A percentile compares a stretch with the other conserved stretches of the same genome.
These are phyloP conservation scores for Tulasnella sp. DNA, from an alignment of 768 basidiomycete species.

Conservation along the genomic window DNA sequence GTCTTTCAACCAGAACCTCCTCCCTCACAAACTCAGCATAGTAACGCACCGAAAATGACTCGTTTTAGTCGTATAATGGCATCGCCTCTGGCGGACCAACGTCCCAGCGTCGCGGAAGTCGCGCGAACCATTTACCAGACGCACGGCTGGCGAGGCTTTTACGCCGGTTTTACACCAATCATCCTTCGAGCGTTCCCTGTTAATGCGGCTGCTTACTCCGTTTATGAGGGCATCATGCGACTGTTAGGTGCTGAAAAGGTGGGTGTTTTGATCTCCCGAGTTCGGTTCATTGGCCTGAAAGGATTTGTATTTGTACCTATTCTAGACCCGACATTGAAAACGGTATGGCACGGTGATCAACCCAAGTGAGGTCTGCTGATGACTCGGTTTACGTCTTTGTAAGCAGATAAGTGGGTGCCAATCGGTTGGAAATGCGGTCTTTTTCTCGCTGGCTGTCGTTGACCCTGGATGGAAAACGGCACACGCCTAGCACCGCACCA, in stretches of 20 bases:
- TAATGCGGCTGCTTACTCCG: slow-evolving; percentile 68
- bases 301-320: not conserved
- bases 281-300: not conserved
- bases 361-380: not conserved
- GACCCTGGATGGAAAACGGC: not conserved
- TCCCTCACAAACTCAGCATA: not conserved
- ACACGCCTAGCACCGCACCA: not conserved
- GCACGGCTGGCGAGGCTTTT: slow-evolving; percentile 46
- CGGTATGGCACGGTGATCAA: not conserved
- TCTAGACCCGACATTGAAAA: slow-evolving; percentile 2
- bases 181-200: slow-evolving; percentile 65
- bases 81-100: slow-evolving; percentile 28
- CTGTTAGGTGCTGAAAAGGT: slow-evolving; percentile 56
- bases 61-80: slow-evolving; percentile 51
- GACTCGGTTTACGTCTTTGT: not conserved
- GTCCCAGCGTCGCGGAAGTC: slow-evolving; percentile 39
- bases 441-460: not conserved
- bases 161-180: slow-evolving; percentile 55
- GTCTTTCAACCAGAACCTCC: slow-evolving; percentile 17
- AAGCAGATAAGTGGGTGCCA: not conserved
- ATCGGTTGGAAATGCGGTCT: not conserved
- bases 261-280: not conserved
- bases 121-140: slow-evolving; percentile 41
- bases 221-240: slow-evolving; percentile 66
- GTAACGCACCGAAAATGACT: slow-evolving; percentile 12